These are phyloP conservation scores for Phlebopus sp. DNA, from an alignment of 1,284 basidiomycete genomes.

Conservation along the genomic window DNA sequence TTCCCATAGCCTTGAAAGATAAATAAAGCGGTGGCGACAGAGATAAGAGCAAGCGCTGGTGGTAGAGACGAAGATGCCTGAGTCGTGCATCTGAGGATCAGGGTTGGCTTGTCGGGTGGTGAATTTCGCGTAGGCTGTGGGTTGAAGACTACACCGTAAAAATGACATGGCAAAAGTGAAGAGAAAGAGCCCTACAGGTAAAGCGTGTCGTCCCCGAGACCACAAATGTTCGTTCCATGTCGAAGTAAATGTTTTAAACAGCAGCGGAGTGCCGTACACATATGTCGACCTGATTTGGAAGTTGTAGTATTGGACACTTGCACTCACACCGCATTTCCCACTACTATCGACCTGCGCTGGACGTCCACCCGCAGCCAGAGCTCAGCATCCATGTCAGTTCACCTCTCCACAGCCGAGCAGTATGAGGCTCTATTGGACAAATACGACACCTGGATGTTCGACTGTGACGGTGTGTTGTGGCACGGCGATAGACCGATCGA, in stretches of 20 bases:
- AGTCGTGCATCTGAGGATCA: too few relatives aligned
- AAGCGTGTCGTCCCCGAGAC: too few relatives aligned
- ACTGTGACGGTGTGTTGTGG: slow-evolving; percentile 97
- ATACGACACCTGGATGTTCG: slow-evolving; percentile 93
- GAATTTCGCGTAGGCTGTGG: too few relatives aligned
- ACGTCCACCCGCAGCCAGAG: slow-evolving; percentile 8
- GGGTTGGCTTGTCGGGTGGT: too few relatives aligned
- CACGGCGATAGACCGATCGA: slow-evolving; percentile 80
- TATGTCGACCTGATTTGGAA: slow-evolving; percentile 23
- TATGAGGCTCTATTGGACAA: slow-evolving; percentile 65
- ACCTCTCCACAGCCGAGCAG: slow-evolving; percentile 45
- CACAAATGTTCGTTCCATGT: too few relatives aligned
- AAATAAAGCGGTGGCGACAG: slow-evolving; percentile 7
- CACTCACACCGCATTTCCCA: neutral
- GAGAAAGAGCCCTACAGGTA: too few relatives aligned
- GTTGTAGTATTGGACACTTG: slow-evolving; percentile 14
- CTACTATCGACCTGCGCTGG: slow-evolving; percentile 1
- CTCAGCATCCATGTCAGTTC: slow-evolving; percentile 34
- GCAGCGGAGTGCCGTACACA: neutral
- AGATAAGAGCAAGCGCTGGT: neutral
- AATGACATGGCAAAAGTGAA: too few relatives aligned
- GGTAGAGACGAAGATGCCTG: too few relatives aligned
- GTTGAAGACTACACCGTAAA: too few relatives aligned
- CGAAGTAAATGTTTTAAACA: too few relatives aligned
- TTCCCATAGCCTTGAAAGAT: slow-evolving; percentile 1